A percentile compares a stretch with the other conserved stretches of the same genome.
These are phyloP conservation scores for Eimeria maxima DNA, from an alignment of 169 alveolate species.

Conservation along the genomic window DNA sequence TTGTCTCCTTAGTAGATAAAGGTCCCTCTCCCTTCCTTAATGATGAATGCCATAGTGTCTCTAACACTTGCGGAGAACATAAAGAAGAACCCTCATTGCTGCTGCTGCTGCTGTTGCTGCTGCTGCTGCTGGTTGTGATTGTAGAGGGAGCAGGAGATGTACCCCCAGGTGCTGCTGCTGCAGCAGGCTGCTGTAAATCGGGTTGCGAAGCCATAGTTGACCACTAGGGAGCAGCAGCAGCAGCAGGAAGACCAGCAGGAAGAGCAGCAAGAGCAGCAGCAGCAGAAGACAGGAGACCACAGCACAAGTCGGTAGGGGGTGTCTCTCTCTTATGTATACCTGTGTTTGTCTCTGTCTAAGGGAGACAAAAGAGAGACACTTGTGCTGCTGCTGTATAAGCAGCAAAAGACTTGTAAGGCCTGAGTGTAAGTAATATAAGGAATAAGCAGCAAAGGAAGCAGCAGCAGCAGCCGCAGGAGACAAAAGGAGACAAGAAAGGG, in stretches of 20 bases:
- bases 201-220: neutral
- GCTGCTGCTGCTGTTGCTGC: neutral
- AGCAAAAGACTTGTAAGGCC: no score
- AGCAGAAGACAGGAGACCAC: neutral
- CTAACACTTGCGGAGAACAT: neutral
- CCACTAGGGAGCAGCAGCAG: neutral
- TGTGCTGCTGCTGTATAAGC: no score
- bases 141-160: neutral
- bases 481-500: neutral
- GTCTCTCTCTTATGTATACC: neutral
- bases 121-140: conserved; percentile 2
- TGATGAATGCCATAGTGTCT: neutral
- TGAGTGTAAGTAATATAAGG: no score
- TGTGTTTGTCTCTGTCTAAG: neutral
- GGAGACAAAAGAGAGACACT: no score
- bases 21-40: neutral
- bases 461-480: no score
- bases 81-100: neutral
- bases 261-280: conserved; percentile 29
- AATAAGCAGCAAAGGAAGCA: no score
- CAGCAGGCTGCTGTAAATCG: neutral
- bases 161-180: conserved; percentile 51
- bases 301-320: neutral
- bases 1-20: neutral
- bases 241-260: conserved; percentile 25